Evolutionary conservation across 352 stramenopile species (phyloP), one percentile per base, ranked within the genome.

Genomic region (Globisporangium barbulae): DNA sequence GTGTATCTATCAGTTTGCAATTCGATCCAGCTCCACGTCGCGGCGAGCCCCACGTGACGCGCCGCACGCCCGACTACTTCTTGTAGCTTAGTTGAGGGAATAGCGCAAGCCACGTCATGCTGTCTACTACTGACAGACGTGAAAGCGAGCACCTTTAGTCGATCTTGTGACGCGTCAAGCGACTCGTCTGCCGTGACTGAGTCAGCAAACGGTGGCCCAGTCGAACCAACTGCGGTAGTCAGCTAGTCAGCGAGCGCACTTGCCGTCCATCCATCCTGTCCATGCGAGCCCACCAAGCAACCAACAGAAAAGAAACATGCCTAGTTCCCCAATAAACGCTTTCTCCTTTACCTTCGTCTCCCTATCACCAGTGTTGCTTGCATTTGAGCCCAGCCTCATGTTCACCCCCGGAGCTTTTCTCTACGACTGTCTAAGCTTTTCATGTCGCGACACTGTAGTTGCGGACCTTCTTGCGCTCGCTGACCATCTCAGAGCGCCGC

Each of bases 61-160:
- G 92, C 59, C 78, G 94, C 61, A 98, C 94, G 48, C 95, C 95
- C 22, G 95, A 98, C 69, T 98, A 98, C 72, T 98, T 98, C 72
- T 70, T 98, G 67, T 98, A 97, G 78, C 67, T 31, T 44, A 25
- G 49, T 22, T 48, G 6, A 21, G 7, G 42, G 17, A 25, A 22
- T 2, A 48, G 9, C 17, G 19, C 7, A 10, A 22, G 19, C 42
- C 15, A 48, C 19, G 42, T 48, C 15, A 8, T 9, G 17, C 42
- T 48, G 5, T 22, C 42, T 22, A 19, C 42, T 12, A 10, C 42
- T 19, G 42, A 45, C 15, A 13, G 10, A 4, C 5, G 31, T 9
- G 35, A 41, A 39, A 41, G 35, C 1, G 35, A 41, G 35, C 31
- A 37, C 5, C 31, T 37, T 37, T 37, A 37, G 31, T 37, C 31